Evolutionary conservation across 768 basidiomycete species (phyloP).

Genomic region (Favolaschia claudopus): DNA sequence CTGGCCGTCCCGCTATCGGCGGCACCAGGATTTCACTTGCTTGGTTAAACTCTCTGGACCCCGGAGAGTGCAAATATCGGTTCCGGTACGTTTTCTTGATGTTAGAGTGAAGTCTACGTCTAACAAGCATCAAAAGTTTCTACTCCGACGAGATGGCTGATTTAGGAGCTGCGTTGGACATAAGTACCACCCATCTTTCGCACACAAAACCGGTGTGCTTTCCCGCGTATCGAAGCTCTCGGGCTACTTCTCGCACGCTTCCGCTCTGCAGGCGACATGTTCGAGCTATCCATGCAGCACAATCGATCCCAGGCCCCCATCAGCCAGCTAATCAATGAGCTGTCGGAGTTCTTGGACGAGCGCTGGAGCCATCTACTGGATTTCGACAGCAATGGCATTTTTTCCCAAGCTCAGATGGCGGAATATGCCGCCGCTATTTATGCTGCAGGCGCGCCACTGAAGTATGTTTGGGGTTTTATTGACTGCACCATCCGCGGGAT

Average conservation of each 20-base stretch:
- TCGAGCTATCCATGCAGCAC: slow-evolving; percentile 23
- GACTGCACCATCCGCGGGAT: slow-evolving; percentile 33
- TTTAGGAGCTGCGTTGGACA: slow-evolving; percentile 13
- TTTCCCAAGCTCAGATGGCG: slow-evolving; percentile 11
- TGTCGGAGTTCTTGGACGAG: slow-evolving; percentile 17
- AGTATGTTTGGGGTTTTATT: slow-evolving; percentile 29
- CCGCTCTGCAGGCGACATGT: slow-evolving; percentile 21
- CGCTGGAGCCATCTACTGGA: slow-evolving; percentile 30
- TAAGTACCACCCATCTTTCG: slow-evolving; percentile 15
- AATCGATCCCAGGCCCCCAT: slow-evolving; percentile 25
- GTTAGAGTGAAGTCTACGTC: neutral
- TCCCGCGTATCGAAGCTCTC: slow-evolving; percentile 24
- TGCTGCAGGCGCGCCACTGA: slow-evolving; percentile 22
- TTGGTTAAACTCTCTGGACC: neutral
- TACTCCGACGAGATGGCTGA: slow-evolving; percentile 7
- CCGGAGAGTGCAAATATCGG: neutral
- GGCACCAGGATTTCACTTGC: neutral
- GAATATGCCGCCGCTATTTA: slow-evolving; percentile 27
- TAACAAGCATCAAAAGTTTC: slow-evolving; percentile 6
- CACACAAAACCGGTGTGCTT: slow-evolving; percentile 5
- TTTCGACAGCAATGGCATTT: slow-evolving; percentile 21
- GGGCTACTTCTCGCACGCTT: slow-evolving; percentile 25
- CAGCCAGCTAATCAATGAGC: slow-evolving; percentile 26
- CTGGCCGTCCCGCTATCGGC: too few relatives aligned
- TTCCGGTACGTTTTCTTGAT: neutral